phyloP scores from a whole-genome alignment of 352 stramenopile species.

The Phytophthora litchii region DNA sequence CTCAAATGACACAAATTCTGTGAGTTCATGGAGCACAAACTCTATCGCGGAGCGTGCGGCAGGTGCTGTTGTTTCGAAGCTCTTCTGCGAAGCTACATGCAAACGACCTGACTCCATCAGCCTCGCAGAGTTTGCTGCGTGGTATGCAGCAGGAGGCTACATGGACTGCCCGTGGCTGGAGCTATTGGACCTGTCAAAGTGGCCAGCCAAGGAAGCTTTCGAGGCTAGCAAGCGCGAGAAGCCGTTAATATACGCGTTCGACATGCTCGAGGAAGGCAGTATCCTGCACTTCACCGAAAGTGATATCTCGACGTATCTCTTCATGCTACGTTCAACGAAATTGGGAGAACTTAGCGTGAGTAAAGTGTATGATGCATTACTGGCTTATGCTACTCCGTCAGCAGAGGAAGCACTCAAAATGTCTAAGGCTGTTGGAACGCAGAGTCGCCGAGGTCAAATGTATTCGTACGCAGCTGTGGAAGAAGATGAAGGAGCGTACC shows the following conservation, averaged over 20 bases:
- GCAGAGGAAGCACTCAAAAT: constrained; percentile 75
- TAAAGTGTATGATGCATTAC: constrained; percentile 81
- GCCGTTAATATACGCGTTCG: constrained; percentile 84
- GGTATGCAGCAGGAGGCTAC: constrained; percentile 95
- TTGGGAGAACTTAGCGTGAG: constrained; percentile 69
- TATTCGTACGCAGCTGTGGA: constrained; percentile 83
- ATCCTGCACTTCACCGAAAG: constrained; percentile 87
- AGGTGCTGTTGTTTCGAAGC: constrained; percentile 91
- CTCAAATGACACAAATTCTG: constrained; percentile 62
- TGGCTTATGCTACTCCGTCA: constrained; percentile 74
- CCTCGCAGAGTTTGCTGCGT: constrained; percentile 96
- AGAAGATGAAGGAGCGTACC: constrained; percentile 85
- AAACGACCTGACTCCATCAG: constrained; percentile 82
- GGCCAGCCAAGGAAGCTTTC: constrained; percentile 89
- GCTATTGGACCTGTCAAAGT: constrained; percentile 96
- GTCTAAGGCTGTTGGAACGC: constrained; percentile 48
- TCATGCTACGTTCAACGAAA: constrained; percentile 83
- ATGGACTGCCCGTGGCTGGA: constrained; percentile 96
- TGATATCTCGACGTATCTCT: constrained; percentile 88
- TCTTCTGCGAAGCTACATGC: constrained; percentile 77
- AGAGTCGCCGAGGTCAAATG: constrained; percentile 50
- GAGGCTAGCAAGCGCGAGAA: constrained; percentile 88
- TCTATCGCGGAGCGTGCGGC: constrained; percentile 86
- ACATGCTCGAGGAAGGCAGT: constrained; percentile 83
- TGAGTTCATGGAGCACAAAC: constrained; percentile 76